Base-by-base conservation (phyloP, 495 filamentous ascomycete species). In the Annulohypoxylon nitens region DNA sequence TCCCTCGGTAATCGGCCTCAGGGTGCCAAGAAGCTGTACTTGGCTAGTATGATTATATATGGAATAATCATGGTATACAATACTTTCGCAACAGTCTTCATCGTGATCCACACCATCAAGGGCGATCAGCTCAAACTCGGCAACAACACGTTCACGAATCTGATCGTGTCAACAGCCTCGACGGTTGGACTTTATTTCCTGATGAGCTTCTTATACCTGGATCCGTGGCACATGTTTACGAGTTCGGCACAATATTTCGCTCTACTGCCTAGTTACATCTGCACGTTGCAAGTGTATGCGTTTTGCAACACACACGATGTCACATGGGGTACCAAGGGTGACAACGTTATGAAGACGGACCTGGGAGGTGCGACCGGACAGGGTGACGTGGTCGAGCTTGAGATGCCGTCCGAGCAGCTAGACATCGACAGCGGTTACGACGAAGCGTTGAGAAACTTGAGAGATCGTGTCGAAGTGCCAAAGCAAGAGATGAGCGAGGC, bases 251-350 rank as follows among this genome's bases (percentile, higher is more conserved):
- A 97, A 80, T 99, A 99, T 85, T 97, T 98, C 78, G 86, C 93
- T 54, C 88, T 99, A 30, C 85, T 99, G 25, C 96, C 96, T 0
- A 89, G 85, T 53, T 99, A 98, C 83, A 97, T 99, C 82, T 98
- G 96, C 86, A 98, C 93, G 0, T 84, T 99, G 30, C 97, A 98
- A 81, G 94, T 98, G 43, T 99, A 99, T 85, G 96, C 96, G 39
- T 98, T 99, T 81, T 99, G 96, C 86, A 99, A 99, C 86, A 97
- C 96, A 43, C 96, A 99, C 87, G 96, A 99, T 83, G 94, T 99
- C 11, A 97, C 95, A 4, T 99, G 96, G 96, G 96, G 96, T 51
- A 99, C 97, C 25, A 99, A 99, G 80, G 97, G 97, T 64, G 97
- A 99, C 84, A 99, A 99, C 81, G 89, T 95, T 18, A 90, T 95